Percentiles rank a stretch among this genome's conserved stretches.
phyloP scores from a whole-genome alignment of 2,329 filamentous ascomycete genomes.

The Pseudogymnoascus verrucosus region DNA sequence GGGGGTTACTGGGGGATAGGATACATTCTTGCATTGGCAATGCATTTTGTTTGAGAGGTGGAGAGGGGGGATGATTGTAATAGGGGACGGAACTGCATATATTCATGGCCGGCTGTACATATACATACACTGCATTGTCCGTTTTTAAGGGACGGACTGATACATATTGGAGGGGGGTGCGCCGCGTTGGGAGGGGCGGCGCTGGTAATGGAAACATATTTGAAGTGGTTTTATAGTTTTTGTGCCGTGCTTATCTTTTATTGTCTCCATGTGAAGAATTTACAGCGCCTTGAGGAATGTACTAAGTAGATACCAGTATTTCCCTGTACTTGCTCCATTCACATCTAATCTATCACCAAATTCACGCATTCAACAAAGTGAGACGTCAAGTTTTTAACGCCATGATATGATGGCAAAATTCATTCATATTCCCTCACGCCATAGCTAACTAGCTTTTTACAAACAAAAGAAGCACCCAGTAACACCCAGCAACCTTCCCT shows the following conservation, averaged over 20 bases:
- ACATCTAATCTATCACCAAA: neutral
- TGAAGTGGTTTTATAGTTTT: neutral
- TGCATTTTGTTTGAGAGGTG: neutral
- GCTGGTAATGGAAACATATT: neutral
- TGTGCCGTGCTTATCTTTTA: neutral
- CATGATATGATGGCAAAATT: neutral
- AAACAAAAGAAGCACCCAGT: neutral
- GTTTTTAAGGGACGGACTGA: neutral
- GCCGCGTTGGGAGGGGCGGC: neutral
- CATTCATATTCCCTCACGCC: constrained; percentile 7
- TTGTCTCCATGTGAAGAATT: neutral
- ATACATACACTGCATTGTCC: constrained; percentile 3
- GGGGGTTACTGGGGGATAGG: neutral
- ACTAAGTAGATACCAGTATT: neutral
- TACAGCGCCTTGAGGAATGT: neutral
- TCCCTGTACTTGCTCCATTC: neutral
- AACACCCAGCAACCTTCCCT: neutral
- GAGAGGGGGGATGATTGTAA: neutral
- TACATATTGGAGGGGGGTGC: neutral
- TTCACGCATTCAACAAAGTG: neutral
- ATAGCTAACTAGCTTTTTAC: neutral
- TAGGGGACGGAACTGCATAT: neutral
- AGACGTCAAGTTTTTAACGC: neutral
- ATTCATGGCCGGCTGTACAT: constrained; percentile 7
- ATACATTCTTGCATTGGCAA: neutral